Conservation (phyloP, 202 grass and related monocot species). For the Hordeum pubiflorum region DNA sequence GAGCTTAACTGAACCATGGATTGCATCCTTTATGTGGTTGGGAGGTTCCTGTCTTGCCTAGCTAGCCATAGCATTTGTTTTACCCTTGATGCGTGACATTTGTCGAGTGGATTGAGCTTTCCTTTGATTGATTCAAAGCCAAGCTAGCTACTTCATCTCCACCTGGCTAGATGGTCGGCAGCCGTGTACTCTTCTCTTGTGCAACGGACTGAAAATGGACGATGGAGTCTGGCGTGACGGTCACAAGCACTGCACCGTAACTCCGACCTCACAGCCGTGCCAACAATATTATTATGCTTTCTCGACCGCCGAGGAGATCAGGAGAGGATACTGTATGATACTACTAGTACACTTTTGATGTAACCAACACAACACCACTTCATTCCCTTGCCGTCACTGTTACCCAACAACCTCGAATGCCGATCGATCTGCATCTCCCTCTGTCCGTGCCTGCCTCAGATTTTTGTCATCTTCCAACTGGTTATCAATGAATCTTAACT, state of each 20-base stretch:
- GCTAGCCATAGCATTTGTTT: background rate
- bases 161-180: background rate
- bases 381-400: background rate
- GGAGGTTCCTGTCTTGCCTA: background rate
- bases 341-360: background rate
- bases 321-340: background rate
- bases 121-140: conserved; percentile 20
- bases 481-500: background rate
- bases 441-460: background rate
- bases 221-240: background rate
- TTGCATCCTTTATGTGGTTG: background rate
- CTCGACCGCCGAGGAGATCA: background rate
- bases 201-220: background rate
- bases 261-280: background rate
- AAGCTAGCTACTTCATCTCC: background rate
- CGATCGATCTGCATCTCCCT: background rate
- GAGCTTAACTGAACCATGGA: background rate
- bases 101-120: background rate
- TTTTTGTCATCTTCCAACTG: background rate
- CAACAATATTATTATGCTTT: background rate
- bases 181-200: background rate
- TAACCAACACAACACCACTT: background rate
- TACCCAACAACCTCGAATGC: conserved; percentile 9
- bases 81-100: background rate
- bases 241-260: background rate